Percentiles rank a stretch among this genome's conserved stretches.
These are phyloP conservation scores for Dioszegia hungarica DNA, from an alignment of 768 basidiomycete genomes.

Conservation along the genomic window DNA sequence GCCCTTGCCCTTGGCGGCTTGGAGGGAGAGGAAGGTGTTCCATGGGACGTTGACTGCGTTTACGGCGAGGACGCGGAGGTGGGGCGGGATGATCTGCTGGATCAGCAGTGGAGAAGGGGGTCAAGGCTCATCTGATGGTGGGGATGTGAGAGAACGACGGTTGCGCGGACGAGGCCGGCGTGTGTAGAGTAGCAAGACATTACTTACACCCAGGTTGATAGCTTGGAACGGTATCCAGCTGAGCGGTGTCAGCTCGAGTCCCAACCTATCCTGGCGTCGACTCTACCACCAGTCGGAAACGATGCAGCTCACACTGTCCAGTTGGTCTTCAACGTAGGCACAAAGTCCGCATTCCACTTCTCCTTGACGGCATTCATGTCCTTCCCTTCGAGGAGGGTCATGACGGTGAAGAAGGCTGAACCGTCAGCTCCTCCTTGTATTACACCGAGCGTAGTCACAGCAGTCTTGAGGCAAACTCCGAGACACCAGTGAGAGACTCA, in stretches of 20 bases:
- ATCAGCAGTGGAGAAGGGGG: too few relatives aligned
- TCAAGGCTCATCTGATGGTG: too few relatives aligned
- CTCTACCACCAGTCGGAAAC: not conserved
- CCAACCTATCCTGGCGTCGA: too few relatives aligned
- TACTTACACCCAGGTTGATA: conserved; percentile 41
- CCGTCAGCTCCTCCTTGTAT: too few relatives aligned
- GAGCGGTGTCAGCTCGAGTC: conserved; percentile 6
- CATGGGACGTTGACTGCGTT: conserved; percentile 47
- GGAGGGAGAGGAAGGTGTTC: conserved; percentile 44
- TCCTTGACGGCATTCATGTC: conserved; percentile 55
- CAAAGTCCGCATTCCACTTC: conserved; percentile 49
- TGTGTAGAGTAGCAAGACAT: too few relatives aligned
- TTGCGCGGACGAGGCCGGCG: too few relatives aligned
- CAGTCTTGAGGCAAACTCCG: too few relatives aligned
- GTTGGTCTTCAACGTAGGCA: conserved; percentile 30
- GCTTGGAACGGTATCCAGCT: conserved; percentile 45
- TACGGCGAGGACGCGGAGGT: conserved; percentile 37
- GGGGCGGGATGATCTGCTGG: conserved; percentile 40
- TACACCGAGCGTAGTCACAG: too few relatives aligned
- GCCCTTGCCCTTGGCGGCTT: conserved; percentile 31
- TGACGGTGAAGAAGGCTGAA: conserved; percentile 62
- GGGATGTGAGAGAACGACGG: too few relatives aligned
- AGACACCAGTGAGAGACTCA: too few relatives aligned
- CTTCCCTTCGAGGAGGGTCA: conserved; percentile 77
- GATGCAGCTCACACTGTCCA: conserved; percentile 35